These are phyloP conservation scores for Pseudomonodictys pantanalensis DNA, from an alignment of 495 filamentous ascomycete genomes.

Conservation along the genomic window DNA sequence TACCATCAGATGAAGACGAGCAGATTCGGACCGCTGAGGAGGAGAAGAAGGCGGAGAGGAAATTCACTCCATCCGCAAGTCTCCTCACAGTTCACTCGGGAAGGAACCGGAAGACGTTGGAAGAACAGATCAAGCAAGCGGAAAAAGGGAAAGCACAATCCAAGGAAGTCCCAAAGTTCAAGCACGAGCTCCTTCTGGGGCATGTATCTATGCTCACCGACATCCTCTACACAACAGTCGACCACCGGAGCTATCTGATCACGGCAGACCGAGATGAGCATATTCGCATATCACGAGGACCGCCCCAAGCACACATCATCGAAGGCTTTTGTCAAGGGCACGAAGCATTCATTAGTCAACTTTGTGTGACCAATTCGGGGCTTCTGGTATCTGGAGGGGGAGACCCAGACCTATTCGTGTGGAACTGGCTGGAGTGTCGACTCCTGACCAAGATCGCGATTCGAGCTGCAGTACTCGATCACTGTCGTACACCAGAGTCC, in stretches of 20 bases:
- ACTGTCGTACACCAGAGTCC: conserved; percentile 8
- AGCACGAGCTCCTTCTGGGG: conserved; percentile 73
- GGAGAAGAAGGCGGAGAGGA: conserved; percentile 32
- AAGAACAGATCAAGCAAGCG: conserved; percentile 63
- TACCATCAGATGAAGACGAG: conserved; percentile 45
- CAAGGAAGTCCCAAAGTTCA: conserved; percentile 55
- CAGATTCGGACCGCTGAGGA: conserved; percentile 15
- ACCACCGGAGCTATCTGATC: conserved; percentile 64
- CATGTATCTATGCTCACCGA: conserved; percentile 93
- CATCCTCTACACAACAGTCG: conserved; percentile 51
- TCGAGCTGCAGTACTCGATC: conserved; percentile 39
- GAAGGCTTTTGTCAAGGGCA: conserved; percentile 88
- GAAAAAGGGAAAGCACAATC: conserved; percentile 43
- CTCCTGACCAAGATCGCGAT: conserved; percentile 56
- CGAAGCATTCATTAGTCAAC: conserved; percentile 69
- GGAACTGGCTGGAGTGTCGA: conserved; percentile 69
- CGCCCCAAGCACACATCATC: conserved; percentile 82
- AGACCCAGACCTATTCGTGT: conserved; percentile 71
- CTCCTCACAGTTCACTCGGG: conserved; percentile 77
- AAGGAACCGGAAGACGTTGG: conserved; percentile 70
- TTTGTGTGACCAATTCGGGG: conserved; percentile 61
- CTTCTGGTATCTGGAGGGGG: conserved; percentile 83
- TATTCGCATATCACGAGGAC: conserved; percentile 82
- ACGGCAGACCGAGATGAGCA: conserved; percentile 96
- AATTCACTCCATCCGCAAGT: conserved; percentile 60